Evolutionary conservation across 306 rosid species (phyloP), one percentile per base, ranked within the genome.

Genomic region (Fagus sylvatica): DNA sequence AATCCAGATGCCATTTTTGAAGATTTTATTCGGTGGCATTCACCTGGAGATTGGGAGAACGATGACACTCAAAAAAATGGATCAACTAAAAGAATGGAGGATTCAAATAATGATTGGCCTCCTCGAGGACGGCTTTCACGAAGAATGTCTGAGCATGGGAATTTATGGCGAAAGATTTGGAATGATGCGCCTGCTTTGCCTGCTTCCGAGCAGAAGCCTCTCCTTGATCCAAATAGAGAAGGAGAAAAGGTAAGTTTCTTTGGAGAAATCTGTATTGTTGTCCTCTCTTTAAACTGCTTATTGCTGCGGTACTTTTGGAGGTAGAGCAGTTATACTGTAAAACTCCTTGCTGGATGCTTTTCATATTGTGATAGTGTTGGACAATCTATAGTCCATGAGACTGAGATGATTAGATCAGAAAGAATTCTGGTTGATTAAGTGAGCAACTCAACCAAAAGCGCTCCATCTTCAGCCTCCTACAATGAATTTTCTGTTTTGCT

Each of bases 11-110:
- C 96, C 78, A 81, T 88, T 76, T 95, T 93, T 71, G 99, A 91
- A 89, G 99, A 95, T 85, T 95, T 95, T 84, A 93, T 95, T 78
- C 83, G 99, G 76, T 95, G 99, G 99, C 99, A 95, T 87, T 95
- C 99, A 76, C 99, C 98, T 43, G 93, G 97, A 73, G 99, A 95
- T 86, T 95, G 99, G 99, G 97, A 87, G 84, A 90, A 71, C 60
- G 83, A 56, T 85, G 85, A 36, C 17, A 76, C 73, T 12, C 77
- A 80, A 70, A 83, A 74, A 32, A 81, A 82, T 32, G 80, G 71
- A 85, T 70, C 90, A 80, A 84, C 88, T 49, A 59, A 83, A 66
- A 76, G 74, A 64, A 69, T 7, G 30, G 82, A 74, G 69, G 84
- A 71, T 78, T 76, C 84, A 6, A 85, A 88, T 80, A 83, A 81